Evolutionary conservation across 2,329 filamentous ascomycete genomes (phyloP), one percentile per base, ranked within the genome.

Genomic region (Ilyonectria sp.): DNA sequence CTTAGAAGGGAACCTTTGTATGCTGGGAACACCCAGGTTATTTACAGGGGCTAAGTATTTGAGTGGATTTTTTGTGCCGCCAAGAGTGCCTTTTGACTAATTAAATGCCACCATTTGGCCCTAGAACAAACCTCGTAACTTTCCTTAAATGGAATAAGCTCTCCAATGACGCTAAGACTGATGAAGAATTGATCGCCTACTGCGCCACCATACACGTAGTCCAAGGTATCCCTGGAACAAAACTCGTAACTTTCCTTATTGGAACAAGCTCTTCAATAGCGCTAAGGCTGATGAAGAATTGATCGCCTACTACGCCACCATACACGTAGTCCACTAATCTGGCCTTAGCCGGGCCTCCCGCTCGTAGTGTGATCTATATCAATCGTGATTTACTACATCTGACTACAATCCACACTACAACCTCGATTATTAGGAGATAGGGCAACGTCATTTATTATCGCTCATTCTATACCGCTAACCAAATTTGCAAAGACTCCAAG

Each of bases 311-410:
- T 54, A 17, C 50, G 50, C 50, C 50, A 54, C 50, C 33, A 33
- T 54, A 33, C 50, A 54, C 50, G 50, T 35, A 35, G 33, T 54
- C 50, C 50, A 54, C 50, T 54, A 54, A 54, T 54, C 50, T 54
- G 50, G 50, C 50, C 29, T 54, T 54, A 54, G 50, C 50, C 50
- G 50, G 50, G 50, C 50, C 50, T 54, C 50, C 50, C 50, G 50
- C 50, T 54, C 50, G 50, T 54, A 54, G 50, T 54, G 29, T 35
- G 19, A 54, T 54, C 50, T 54, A 54, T 54, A 54, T 54, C 50
- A 54, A 54, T 54, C 50, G 50, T 54, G 50, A 54, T 54, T 54
- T 54, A 54, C 50, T 54, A 54, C 50, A 54, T 54, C 50, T 54
- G 50, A 54, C 50, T 54, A 37, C 50, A 54, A 54, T 33, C 50